phyloP scores from a whole-genome alignment of 768 basidiomycete genomes.

The Suillus lakei region DNA sequence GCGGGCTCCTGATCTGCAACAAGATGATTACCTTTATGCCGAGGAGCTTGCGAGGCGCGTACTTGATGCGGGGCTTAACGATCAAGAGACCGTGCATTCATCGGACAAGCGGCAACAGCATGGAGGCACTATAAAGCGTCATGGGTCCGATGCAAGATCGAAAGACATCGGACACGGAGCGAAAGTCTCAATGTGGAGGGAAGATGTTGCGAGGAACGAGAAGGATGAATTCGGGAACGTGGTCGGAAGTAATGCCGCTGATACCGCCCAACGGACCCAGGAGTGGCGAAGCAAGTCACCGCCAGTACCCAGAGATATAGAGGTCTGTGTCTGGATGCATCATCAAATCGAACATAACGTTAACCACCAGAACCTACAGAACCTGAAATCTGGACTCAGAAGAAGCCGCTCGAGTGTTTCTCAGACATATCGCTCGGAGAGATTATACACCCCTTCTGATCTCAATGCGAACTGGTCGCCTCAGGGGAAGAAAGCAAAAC shows the following conservation, averaged over 20 bases:
- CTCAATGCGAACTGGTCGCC: constrained; percentile 17
- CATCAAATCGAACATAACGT: not conserved
- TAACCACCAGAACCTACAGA: constrained; percentile 1
- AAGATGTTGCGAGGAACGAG: constrained; percentile 51
- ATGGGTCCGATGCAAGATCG: constrained; percentile 7
- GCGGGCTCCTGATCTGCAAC: constrained; percentile 30
- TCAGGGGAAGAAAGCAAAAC: constrained; percentile 29
- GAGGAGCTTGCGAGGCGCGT: constrained; percentile 41
- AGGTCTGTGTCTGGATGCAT: constrained; percentile 19
- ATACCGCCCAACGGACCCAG: constrained; percentile 16
- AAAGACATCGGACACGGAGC: constrained; percentile 23
- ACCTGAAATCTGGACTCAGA: constrained; percentile 21
- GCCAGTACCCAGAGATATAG: constrained; percentile 21
- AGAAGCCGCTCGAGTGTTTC: constrained; percentile 25
- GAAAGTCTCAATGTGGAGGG: constrained; percentile 60
- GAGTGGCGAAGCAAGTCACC: constrained; percentile 14
- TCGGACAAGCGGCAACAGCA: constrained; percentile 21
- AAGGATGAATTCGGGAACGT: constrained; percentile 28
- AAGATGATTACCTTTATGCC: constrained; percentile 21
- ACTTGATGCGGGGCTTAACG: constrained; percentile 36
- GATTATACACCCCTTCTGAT: constrained; percentile 25
- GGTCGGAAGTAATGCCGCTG: constrained; percentile 14
- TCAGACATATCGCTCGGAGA: constrained; percentile 31
- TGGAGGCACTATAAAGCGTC: constrained; percentile 19
- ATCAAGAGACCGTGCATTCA: constrained; percentile 20